Evolutionary conservation across 1,139 yeast species (phyloP), one percentile per base, ranked within the genome.

Genomic region (Geotrichum fermentans): DNA sequence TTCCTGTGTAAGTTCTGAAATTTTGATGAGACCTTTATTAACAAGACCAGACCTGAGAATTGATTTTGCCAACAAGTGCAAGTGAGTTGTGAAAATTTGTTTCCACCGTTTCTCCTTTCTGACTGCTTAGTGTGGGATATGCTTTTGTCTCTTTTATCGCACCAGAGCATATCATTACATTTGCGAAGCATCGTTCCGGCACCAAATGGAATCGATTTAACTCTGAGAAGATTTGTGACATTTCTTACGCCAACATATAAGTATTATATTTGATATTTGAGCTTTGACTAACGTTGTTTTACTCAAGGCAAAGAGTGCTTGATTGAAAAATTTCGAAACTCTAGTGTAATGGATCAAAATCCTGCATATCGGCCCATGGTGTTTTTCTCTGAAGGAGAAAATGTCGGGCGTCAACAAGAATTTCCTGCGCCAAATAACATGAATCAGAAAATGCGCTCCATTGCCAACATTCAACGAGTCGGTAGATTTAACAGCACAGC

Each of bases 61-160:
- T 52, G 80, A 75, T 58, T 75, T 74, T 58, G 68, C 66, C 49
- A 75, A 73, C 58, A 70, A 68, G 55, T 74, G 79, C 67, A 75
- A 75, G 65, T 61, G 52, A 35, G 65, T 58, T 13, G 34, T 4
- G 4, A 17, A 11, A 18, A 8, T 32, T 34, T 2, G 24, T 16
- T 16, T 17, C 20, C 11, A 11, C 17, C 20, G 21, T 13, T n/a
- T n/a, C n/a, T n/a, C n/a, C n/a, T n/a, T 6, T 28, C 33, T 43
- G 20, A 37, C 41, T n/a, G 10, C 11, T 10, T 14, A 63, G 65
- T 50, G 78, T 73, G 37, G 79, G 78, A 7, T 75, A 75, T 59
- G 80, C 79, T 2, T 75, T 76, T 57, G 69, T 76, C 35, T 73
- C 77, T 4, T 75, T 75, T 53, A 69, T 66, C 26, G 61, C 66